phyloP scores from a whole-genome alignment of 257 asterid species.

The Catharanthus roseus region DNA sequence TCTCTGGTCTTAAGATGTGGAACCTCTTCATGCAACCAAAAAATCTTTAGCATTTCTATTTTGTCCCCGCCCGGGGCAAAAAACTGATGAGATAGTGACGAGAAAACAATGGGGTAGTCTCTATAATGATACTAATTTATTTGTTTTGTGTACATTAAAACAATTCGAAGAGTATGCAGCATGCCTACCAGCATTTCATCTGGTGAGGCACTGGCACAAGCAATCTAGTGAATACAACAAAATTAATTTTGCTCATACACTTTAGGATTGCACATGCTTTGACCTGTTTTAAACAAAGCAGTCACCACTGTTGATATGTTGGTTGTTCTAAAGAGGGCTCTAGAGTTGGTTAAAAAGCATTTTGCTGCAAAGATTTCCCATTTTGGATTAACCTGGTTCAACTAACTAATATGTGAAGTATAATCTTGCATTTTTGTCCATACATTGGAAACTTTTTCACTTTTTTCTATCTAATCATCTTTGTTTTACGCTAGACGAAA shows the following conservation, averaged over 20 bases:
- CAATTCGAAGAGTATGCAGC: too few relatives aligned
- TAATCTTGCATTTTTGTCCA: neutral
- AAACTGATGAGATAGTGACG: neutral
- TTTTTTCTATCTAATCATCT: neutral
- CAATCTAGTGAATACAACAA: neutral
- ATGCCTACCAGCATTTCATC: neutral
- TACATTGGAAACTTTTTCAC: neutral
- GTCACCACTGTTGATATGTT: neutral
- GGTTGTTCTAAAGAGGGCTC: neutral
- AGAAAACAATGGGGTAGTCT: neutral
- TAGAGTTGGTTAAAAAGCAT: neutral
- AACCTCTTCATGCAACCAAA: neutral
- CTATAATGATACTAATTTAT: too few relatives aligned
- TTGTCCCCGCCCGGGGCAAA: too few relatives aligned
- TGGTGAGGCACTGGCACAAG: neutral
- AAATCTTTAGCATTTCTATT: neutral
- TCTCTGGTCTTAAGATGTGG: neutral
- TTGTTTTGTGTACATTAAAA: too few relatives aligned
- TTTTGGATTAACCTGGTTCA: neutral
- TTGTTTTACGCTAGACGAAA: neutral
- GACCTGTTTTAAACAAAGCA: neutral
- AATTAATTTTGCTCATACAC: neutral
- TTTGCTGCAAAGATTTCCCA: neutral
- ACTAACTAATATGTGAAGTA: neutral
- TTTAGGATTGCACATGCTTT: neutral